Conservation (phyloP, 75 land plant genomes). For the Selaginella tamariscina region DNA sequence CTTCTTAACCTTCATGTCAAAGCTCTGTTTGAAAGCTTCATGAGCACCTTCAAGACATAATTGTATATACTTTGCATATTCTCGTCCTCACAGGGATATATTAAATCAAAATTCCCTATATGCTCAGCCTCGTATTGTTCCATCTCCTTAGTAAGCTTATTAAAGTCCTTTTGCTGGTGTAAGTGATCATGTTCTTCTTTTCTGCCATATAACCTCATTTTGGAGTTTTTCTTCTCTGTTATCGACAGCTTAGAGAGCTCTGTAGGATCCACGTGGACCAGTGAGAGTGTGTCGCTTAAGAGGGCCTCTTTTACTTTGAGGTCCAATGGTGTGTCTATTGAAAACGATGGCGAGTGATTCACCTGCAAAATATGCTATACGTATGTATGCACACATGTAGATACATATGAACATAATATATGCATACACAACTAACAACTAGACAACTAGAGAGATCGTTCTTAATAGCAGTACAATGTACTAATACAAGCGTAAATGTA, state of each 20-base stretch:
- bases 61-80: slow-evolving; percentile 20
- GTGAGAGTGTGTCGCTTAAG: slow-evolving; percentile 18
- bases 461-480: too few species aligned
- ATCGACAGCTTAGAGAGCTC: slow-evolving; percentile 12
- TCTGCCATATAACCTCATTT: slow-evolving; percentile 21
- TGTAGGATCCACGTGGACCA: slow-evolving; percentile 20
- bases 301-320: slow-evolving; percentile 26
- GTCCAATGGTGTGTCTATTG: slow-evolving; percentile 31
- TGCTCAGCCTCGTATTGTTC: slow-evolving; percentile 22
- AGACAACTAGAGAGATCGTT: too few species aligned
- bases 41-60: slow-evolving; percentile 23
- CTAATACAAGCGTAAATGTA: too few species aligned
- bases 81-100: slow-evolving; percentile 22
- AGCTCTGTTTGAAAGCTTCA: slow-evolving; percentile 25
- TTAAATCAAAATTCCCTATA: slow-evolving; percentile 25
- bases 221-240: slow-evolving; percentile 21
- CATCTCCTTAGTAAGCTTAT: not conserved
- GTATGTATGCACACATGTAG: too few species aligned
- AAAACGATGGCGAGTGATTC: slow-evolving; percentile 33
- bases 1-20: slow-evolving; percentile 29
- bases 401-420: too few species aligned
- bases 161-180: not conserved
- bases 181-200: slow-evolving; percentile 3
- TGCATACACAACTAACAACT: too few species aligned
- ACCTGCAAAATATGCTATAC: slow-evolving; percentile 24